Conservation (phyloP, 371 early-diverging fungal species). For the Syncephalastrum racemosum region DNA sequence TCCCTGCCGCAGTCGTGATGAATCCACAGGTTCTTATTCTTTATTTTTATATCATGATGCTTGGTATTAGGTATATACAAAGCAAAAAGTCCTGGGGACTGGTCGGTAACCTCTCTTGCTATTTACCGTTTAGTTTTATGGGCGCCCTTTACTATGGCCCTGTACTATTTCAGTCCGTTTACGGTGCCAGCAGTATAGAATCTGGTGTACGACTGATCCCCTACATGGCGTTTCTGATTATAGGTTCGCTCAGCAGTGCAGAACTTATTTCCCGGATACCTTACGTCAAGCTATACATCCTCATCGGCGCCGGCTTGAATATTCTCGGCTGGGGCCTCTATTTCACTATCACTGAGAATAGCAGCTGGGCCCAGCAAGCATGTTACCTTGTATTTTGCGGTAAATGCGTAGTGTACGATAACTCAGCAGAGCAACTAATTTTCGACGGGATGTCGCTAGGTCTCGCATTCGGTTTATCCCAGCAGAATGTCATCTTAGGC, state of each 20-base stretch:
- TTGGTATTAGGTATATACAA: constrained; percentile 52
- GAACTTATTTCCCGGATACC: constrained; percentile 20
- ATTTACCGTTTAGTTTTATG: constrained; percentile 43
- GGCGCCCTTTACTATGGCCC: constrained; percentile 73
- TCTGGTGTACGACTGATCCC: constrained; percentile 49
- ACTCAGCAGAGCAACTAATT: too few species aligned
- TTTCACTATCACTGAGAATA: constrained; percentile 35
- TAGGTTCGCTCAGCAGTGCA: constrained; percentile 35
- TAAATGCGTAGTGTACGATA: background rate
- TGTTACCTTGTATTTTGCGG: constrained; percentile 41
- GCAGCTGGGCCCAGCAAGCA: constrained; percentile 40
- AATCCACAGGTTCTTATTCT: constrained; percentile 16
- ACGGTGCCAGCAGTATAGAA: constrained; percentile 33
- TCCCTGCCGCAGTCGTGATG: constrained; percentile 15
- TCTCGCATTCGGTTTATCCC: constrained; percentile 60
- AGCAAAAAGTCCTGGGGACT: background rate
- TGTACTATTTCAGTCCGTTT: constrained; percentile 53
- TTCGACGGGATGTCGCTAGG: background rate
- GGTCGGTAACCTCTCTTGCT: background rate
- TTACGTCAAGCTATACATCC: constrained; percentile 27
- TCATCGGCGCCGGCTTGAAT: constrained; percentile 32
- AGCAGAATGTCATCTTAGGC: constrained; percentile 61
- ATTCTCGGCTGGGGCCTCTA: constrained; percentile 44
- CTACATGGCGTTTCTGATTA: constrained; percentile 42
- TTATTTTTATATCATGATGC: constrained; percentile 40